These are phyloP conservation scores for Orbilia javanica DNA, from an alignment of 2,329 filamentous ascomycete species.

Conservation along the genomic window DNA sequence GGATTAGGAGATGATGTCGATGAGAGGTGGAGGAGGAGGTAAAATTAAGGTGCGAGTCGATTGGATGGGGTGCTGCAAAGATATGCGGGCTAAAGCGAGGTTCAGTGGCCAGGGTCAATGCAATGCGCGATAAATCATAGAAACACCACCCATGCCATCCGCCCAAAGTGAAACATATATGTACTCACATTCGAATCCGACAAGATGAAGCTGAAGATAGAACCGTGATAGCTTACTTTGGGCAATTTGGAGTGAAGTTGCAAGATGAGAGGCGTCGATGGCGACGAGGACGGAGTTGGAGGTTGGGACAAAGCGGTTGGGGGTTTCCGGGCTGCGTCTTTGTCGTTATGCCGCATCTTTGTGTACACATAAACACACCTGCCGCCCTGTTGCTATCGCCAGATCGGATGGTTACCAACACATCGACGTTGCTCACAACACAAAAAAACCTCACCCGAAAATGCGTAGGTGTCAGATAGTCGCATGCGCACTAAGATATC, in stretches of 20 bases:
- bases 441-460: conserved; percentile 14
- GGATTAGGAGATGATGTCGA: conserved; percentile 30
- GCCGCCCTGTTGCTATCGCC: conserved; percentile 35
- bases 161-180: conserved; percentile 8
- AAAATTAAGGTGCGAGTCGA: conserved; percentile 32
- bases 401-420: conserved; percentile 39
- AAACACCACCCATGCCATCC: conserved; percentile 42
- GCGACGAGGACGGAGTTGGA: not conserved
- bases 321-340: conserved; percentile 27
- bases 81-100: conserved; percentile 48
- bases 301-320: conserved; percentile 3
- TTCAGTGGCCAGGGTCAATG: conserved; percentile 43
- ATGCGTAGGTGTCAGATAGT: not conserved
- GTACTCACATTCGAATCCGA: not conserved
- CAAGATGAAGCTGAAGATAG: not conserved
- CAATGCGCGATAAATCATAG: conserved; percentile 56
- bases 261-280: not conserved
- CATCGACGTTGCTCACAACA: conserved; percentile 44
- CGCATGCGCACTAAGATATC: not conserved
- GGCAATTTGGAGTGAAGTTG: not conserved
- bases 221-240: not conserved
- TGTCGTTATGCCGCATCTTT: conserved; percentile 38
- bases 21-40: conserved; percentile 54
- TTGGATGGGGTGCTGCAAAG: conserved; percentile 40
- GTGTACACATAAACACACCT: conserved; percentile 43